Base-by-base conservation (phyloP, 495 filamentous ascomycete species). In the Pyrenula massariospora region DNA sequence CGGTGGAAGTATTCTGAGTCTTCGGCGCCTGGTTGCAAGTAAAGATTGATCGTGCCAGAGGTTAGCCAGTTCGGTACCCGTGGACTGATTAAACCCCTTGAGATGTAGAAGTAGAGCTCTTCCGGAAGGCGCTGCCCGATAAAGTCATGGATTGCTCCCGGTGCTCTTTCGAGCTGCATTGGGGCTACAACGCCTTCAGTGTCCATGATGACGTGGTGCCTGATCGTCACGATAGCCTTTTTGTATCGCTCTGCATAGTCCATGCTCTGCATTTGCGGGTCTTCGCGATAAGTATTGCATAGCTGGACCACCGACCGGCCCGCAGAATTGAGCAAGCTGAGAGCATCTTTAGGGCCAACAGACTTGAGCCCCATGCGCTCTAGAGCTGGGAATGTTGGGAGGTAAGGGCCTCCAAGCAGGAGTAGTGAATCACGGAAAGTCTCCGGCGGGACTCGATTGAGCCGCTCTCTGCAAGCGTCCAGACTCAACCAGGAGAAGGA, bases 41-140 rank as follows among this genome's bases (percentile, higher is more conserved):
- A 73, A 51, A 95, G 76, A 24, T 85, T 67, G 50, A 93, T 78
- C 62, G 91, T 83, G 24, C 87, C 84, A 25, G 85, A 85, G 0
- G 85, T 85, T 53, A 94, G 76, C 78, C 83, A 91, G 63, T 87
- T 89, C 10, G 94, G 77, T 15, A 95, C 72, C 47, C 90, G 84
- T 1, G 90, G 77, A 5, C 89, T 83, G 57, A 95, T 79, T 15
- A 96, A 68, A 24, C 88, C 93, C 25, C 80, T 84, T 57, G 89
- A 88, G 25, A 97, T 78, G 62, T 99, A 97, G 66, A 88, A 87
- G 66, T 90, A 95, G 3, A 99, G 73, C 70, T 99, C 94, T 54
- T 91, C 83, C 1, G 94, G 91, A 15, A 99, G 77, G 25, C 90
- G 88, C 55, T 91, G 82, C 21, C 91, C 90, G 60, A 95, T 85